Base-by-base conservation (phyloP, 2,329 filamentous ascomycete genomes). In the Penicillium sp. region DNA sequence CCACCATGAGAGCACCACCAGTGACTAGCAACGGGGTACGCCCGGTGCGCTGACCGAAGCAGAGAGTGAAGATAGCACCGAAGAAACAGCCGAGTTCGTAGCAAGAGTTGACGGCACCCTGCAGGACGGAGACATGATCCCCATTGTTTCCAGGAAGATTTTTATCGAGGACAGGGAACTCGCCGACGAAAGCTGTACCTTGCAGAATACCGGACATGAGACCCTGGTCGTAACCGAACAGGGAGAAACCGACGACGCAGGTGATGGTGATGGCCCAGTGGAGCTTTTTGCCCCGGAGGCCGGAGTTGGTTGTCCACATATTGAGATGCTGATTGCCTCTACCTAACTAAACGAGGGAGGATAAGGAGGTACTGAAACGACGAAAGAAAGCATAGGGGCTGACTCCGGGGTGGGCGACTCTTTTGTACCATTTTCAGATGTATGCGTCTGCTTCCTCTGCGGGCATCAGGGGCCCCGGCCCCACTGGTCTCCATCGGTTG, bases 21-120 rank as follows among this genome's bases (percentile, higher is more conserved):
- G 79, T 73, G 61, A 84, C 81, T 51, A 81, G 78, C 0, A 81
- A 75, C 31, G 69, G 74, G 11, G 65, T 70, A 18, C 72, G 71
- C 20, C 72, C 72, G 18, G 72, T 58, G 5, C 53, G 40, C 26
- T 72, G 63, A 50, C 71, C 71, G 16, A 58, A 67, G 26, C 64
- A 52, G 20, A 70, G 60, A 7, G 64, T 65, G 51, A 73, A 68
- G 35, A 73, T 58, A 3, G 70, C 69, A 46, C 71, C 71, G 43
- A 68, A 67, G 61, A 74, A 67, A 53, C 71, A 73, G 11, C 80
- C 81, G 18, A 82, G 71, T 57, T 82, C 79, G 63, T 82, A 83
- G 58, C 80, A 81, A 16, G 80, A 74, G 1, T 78, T 80, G 18
- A 82, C 78, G 52, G 77, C 79, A 50, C 79, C 80, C 64, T 78